Evolutionary conservation across 257 asterid genomes (phyloP).

Genomic region (Nicotiana attenuata): DNA sequence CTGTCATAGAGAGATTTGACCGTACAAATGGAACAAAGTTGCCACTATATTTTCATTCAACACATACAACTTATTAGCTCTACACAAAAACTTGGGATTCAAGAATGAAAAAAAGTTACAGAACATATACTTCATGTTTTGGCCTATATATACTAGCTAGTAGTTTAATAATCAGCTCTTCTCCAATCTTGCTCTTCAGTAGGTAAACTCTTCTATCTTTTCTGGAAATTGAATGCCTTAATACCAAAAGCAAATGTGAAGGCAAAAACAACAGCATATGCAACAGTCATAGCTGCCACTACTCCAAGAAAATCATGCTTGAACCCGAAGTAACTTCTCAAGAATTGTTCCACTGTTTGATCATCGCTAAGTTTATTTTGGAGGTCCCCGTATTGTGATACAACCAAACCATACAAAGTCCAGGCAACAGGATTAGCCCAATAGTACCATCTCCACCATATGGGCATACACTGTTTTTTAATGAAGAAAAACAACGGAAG

Average conservation of each 20-base stretch:
- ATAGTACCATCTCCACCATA: slow-evolving; percentile 92
- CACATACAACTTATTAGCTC: no score
- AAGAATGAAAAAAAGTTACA: no score
- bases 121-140: no score
- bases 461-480: slow-evolving; percentile 48
- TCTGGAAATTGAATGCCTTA: slow-evolving; percentile 54
- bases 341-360: slow-evolving; percentile 35
- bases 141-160: no score
- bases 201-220: slow-evolving; percentile 21
- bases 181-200: not conserved
- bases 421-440: slow-evolving; percentile 61
- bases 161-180: not conserved
- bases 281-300: slow-evolving; percentile 33
- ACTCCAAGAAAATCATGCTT: slow-evolving; percentile 43
- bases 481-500: not conserved
- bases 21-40: no score
- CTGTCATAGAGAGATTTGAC: no score
- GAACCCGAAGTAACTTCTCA: slow-evolving; percentile 46
- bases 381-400: slow-evolving; percentile 58
- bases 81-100: no score
- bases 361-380: slow-evolving; percentile 3
- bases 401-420: slow-evolving; percentile 57
- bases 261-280: slow-evolving; percentile 31
- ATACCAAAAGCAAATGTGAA: slow-evolving; percentile 42
- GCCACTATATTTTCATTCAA: no score